Percentiles rank a stretch among this genome's conserved stretches.
Conservation (phyloP, 176 grass and related monocot species). For the Aegilops speltoides region DNA sequence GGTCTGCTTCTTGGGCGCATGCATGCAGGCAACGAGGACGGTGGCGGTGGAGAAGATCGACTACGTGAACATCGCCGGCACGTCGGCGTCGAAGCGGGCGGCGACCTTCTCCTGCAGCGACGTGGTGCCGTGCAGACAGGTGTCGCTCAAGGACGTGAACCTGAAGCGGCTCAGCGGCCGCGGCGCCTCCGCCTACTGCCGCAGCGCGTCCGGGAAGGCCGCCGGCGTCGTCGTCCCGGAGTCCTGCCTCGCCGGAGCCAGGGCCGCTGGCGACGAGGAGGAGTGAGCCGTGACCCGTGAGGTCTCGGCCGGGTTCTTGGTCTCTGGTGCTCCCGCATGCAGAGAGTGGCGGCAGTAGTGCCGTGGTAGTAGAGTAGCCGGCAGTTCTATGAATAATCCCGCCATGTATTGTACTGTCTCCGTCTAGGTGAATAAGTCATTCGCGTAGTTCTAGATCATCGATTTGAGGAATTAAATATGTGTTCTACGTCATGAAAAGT, state of each 20-base stretch:
- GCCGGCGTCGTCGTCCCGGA: slow-evolving; percentile 25
- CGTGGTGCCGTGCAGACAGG: slow-evolving; percentile 16
- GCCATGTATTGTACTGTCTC: neutral
- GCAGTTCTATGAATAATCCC: neutral
- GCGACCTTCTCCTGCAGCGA: slow-evolving; percentile 41
- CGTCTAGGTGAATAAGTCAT: no score
- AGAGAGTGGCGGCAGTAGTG: neutral
- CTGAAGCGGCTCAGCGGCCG: neutral
- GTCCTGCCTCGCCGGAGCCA: slow-evolving; percentile 20
- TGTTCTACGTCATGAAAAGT: no score
- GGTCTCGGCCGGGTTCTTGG: neutral
- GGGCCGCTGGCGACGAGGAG: neutral
- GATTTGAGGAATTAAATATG: no score
- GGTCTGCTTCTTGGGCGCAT: no score
- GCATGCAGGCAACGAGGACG: neutral
- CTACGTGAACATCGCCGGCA: slow-evolving; percentile 30
- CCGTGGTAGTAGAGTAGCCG: neutral
- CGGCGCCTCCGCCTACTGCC: slow-evolving; percentile 6
- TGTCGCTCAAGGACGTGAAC: slow-evolving; percentile 13
- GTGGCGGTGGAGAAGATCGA: slow-evolving; percentile 32
- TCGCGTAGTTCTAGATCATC: no score
- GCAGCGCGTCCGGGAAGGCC: slow-evolving; percentile 22
- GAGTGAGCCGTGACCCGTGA: neutral
- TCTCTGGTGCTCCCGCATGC: neutral
- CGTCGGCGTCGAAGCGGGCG: slow-evolving; percentile 21